Conservation (phyloP, 2,329 filamentous ascomycete genomes). For the Fusarium mundagurra region DNA sequence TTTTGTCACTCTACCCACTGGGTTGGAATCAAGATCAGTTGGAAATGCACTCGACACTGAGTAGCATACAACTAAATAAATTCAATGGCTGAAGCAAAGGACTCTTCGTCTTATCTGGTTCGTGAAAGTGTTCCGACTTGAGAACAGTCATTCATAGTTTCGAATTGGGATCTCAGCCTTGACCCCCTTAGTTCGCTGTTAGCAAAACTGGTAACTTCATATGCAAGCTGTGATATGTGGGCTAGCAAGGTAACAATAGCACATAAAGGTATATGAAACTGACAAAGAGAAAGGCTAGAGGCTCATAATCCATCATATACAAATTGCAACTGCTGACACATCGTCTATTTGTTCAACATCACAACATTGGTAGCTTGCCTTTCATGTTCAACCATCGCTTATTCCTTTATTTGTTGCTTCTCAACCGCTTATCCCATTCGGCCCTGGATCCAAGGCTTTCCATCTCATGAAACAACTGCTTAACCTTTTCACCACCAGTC, state of each 20-base stretch:
- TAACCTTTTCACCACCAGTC: not conserved
- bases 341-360: not conserved
- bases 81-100: slow-evolving; percentile 9
- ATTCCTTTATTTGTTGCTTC: slow-evolving; percentile 1
- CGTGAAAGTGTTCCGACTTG: not conserved
- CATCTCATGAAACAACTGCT: slow-evolving; percentile 5
- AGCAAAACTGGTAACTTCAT: not conserved
- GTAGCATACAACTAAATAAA: slow-evolving; percentile 24
- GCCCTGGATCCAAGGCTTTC: slow-evolving; percentile 24
- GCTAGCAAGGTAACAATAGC: not conserved
- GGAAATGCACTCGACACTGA: not conserved
- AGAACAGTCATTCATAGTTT: not conserved
- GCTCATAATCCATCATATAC: not conserved
- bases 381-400: not conserved
- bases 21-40: not conserved
- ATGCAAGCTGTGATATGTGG: not conserved
- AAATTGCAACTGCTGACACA: slow-evolving; percentile 10
- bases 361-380: not conserved
- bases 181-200: no score
- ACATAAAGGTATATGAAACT: not conserved
- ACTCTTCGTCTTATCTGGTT: no score
- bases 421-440: not conserved
- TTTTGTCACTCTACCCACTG: not conserved
- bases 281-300: not conserved
- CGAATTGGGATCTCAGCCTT: not conserved